Percentiles rank a stretch among this genome's conserved stretches.
These are phyloP conservation scores for Silene latifolia DNA, from an alignment of 148 eudicot species.

Conservation along the genomic window DNA sequence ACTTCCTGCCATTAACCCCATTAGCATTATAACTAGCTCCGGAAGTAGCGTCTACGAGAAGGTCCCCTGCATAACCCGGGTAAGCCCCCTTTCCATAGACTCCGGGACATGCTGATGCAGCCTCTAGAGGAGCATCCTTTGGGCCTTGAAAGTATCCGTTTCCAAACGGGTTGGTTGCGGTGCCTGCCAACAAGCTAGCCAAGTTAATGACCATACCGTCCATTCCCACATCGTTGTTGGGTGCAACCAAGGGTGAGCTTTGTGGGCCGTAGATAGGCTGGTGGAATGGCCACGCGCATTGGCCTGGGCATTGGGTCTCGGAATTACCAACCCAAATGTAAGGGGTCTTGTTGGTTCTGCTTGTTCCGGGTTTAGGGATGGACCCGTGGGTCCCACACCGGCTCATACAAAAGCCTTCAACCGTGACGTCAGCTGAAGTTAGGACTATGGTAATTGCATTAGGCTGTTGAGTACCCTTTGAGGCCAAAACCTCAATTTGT, in stretches of 20 bases:
- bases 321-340: conserved; percentile 63
- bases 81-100: conserved; percentile 50
- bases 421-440: conserved; percentile 51
- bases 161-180: conserved; percentile 51
- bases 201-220: conserved; percentile 59
- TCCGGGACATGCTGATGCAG: conserved; percentile 51
- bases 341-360: conserved; percentile 18
- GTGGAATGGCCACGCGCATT: conserved; percentile 56
- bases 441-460: conserved; percentile 50
- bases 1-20: conserved; percentile 50
- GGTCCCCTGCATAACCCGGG: conserved; percentile 56
- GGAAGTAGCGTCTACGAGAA: conserved; percentile 33
- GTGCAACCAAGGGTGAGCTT: conserved; percentile 41
- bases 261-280: conserved; percentile 71
- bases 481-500: conserved; percentile 37
- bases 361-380: neutral
- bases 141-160: conserved; percentile 58
- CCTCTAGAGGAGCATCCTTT: conserved; percentile 46
- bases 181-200: conserved; percentile 43
- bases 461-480: conserved; percentile 25
- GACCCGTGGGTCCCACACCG: conserved; percentile 45
- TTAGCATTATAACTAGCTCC: conserved; percentile 61
- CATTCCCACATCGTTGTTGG: conserved; percentile 48
- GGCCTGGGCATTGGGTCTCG: conserved; percentile 42
- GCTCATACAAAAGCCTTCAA: conserved; percentile 43